These are phyloP conservation scores for Pseudocercospora ulei DNA, from an alignment of 2,329 filamentous ascomycete genomes.

Conservation along the genomic window DNA sequence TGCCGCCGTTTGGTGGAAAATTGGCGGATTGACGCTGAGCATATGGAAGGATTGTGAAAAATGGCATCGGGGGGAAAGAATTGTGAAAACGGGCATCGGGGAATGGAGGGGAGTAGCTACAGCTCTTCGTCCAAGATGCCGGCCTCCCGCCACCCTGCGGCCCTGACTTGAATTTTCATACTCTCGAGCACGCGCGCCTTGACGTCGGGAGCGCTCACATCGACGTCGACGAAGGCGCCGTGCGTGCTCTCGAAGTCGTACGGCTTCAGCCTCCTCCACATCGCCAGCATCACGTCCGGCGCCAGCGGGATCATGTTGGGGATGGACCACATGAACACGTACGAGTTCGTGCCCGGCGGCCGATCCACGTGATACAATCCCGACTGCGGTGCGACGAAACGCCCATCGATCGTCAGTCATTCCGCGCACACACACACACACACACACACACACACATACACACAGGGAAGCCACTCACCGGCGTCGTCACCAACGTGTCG, in stretches of 20 bases:
- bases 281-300: conserved; percentile 53
- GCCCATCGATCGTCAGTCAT: too few species aligned
- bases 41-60: too few species aligned
- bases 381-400: conserved; percentile 21
- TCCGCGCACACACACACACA: too few species aligned
- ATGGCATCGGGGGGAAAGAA: too few species aligned
- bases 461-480: conserved; percentile 42
- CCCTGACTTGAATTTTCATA: conserved; percentile 60
- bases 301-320: conserved; percentile 64
- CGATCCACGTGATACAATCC: conserved; percentile 37
- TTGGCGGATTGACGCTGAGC: too few species aligned
- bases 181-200: conserved; percentile 62
- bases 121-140: conserved; percentile 25
- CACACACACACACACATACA: too few species aligned
- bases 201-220: conserved; percentile 49
- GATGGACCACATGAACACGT: conserved; percentile 67
- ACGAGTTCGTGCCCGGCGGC: conserved; percentile 44
- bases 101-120: background rate
- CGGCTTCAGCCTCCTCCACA: conserved; percentile 58
- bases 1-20: too few species aligned
- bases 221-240: conserved; percentile 55
- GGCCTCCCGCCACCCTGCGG: conserved; percentile 26
- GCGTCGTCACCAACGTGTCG: conserved; percentile 65
- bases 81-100: too few species aligned
- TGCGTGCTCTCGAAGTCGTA: conserved; percentile 58